Conservation (phyloP, 108 stramenopile genomes). For the Licmophora abbreviata region DNA sequence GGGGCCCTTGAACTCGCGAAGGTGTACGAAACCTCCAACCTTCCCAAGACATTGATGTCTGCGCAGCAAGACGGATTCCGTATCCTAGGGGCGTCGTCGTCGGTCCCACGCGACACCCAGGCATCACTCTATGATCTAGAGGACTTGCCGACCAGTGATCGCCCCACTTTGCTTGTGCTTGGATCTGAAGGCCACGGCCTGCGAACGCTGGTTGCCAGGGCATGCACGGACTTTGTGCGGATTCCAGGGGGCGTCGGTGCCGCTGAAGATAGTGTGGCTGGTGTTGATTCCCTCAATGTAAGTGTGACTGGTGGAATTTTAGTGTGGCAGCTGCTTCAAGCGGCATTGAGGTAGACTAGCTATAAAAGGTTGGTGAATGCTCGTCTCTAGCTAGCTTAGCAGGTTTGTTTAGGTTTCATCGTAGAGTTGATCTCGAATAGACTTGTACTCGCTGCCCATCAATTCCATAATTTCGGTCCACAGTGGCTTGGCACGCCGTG, state of each 20-base stretch:
- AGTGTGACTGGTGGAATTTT: constrained; percentile 93
- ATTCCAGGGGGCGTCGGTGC: constrained; percentile 60
- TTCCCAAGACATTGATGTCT: constrained; percentile 65
- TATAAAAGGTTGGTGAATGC: too few species aligned
- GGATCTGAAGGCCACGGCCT: constrained; percentile 94
- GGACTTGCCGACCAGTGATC: constrained; percentile 19
- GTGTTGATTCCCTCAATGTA: constrained; percentile 95
- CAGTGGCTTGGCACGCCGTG: constrained; percentile 71
- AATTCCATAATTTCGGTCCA: constrained; percentile 85
- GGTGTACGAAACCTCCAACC: constrained; percentile 68
- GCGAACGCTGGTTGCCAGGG: constrained; percentile 74
- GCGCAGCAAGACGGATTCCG: constrained; percentile 86
- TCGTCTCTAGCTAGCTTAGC: too few species aligned
- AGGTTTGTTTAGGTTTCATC: constrained; percentile 9
- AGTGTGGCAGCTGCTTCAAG: constrained; percentile 68
- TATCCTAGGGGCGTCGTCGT: constrained; percentile 73
- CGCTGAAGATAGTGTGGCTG: constrained; percentile 17
- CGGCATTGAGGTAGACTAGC: too few species aligned
- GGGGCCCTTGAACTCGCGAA: constrained; percentile 77
- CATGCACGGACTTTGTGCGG: constrained; percentile 86
- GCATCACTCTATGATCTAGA: constrained; percentile 50
- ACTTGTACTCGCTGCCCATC: constrained; percentile 59
- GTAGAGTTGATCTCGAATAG: constrained; percentile 53
- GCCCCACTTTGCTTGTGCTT: constrained; percentile 89
- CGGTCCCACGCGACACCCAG: constrained; percentile 6